Evolutionary conservation across 495 filamentous ascomycete genomes (phyloP).

Genomic region (Neurospora terricola): DNA sequence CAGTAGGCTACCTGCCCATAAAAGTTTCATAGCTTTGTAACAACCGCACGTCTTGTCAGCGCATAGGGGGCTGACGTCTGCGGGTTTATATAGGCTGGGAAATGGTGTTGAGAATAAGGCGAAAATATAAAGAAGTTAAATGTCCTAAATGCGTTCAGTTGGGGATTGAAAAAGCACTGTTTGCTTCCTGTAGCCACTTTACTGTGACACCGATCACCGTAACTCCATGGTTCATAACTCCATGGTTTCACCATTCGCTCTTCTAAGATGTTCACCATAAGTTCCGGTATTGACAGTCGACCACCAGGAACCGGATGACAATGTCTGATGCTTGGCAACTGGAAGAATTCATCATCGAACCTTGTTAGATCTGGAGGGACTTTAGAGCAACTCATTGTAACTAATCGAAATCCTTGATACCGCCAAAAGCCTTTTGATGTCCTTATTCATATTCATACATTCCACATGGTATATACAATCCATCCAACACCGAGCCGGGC

Average conservation of each 20-base stretch:
- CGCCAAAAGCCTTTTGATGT: neutral
- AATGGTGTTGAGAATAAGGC: neutral
- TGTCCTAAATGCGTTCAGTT: neutral
- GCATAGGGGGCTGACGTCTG: neutral
- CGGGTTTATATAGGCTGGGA: neutral
- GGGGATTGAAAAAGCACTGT: neutral
- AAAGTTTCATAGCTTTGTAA: neutral
- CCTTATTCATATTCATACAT: neutral
- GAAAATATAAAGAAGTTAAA: neutral
- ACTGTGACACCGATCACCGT: neutral
- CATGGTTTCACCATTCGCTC: neutral
- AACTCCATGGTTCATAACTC: neutral
- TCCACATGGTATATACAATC: neutral
- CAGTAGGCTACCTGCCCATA: conserved; percentile 20
- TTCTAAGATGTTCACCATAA: neutral
- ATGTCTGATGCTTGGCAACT: neutral
- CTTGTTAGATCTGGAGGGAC: neutral
- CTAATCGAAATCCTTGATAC: neutral
- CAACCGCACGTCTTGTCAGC: neutral
- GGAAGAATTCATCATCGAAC: neutral
- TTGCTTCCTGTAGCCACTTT: neutral
- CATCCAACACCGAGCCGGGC: neutral
- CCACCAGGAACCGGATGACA: neutral
- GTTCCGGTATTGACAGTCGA: too few relatives aligned
- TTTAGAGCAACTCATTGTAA: neutral